Base-by-base conservation (phyloP, 768 basidiomycete species). In the Boletus rubropictus region DNA sequence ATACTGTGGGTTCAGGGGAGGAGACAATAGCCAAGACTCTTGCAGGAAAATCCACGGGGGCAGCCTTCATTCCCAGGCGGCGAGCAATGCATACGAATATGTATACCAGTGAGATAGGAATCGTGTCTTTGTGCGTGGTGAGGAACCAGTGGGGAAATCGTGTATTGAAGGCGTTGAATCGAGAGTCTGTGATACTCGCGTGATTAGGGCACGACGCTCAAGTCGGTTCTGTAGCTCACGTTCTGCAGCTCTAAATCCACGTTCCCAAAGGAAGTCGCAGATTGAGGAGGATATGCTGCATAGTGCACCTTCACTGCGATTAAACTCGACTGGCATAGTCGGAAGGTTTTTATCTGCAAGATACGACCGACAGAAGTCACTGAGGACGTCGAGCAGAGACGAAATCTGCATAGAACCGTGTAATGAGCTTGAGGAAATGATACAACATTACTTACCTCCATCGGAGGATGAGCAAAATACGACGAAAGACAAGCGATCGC, bases 141-240 rank as follows among this genome's bases (percentile, higher is more conserved):
- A 85, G 69, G 55, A 82, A 80, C 44, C 66, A 58, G 52, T 83
- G 81, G 15, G 83, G 81, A 51, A 82, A 82, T 39, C 76, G 74
- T 50, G 80, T 77, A 41, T 68, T 57, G n/a, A 79, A 65, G 28
- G 69, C 52, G 43, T 70, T 64, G 54, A 76, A 80, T 12, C 56
- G 57, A n/a, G 57, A 35, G 4, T 60, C 75, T 76, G 50, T 21
- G 20, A 32, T 35, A 24, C 29, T 28, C 38, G 14, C 25, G 35
- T 37, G 24, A 46, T 48, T 22, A 53, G 35, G 29, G 32, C 10
- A 41, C 14, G 14, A 14, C 32, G 17, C 27, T 39, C 39, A 2
- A 22, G 32, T 34, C 7, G 14, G 14, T 35, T 35, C 7, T 33
- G 35, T n/a, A 35, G 49, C 72, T 58, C 50, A 80, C 78, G 52